phyloP scores from a whole-genome alignment of 2,329 filamentous ascomycete genomes.

The Cercospora sesami region DNA sequence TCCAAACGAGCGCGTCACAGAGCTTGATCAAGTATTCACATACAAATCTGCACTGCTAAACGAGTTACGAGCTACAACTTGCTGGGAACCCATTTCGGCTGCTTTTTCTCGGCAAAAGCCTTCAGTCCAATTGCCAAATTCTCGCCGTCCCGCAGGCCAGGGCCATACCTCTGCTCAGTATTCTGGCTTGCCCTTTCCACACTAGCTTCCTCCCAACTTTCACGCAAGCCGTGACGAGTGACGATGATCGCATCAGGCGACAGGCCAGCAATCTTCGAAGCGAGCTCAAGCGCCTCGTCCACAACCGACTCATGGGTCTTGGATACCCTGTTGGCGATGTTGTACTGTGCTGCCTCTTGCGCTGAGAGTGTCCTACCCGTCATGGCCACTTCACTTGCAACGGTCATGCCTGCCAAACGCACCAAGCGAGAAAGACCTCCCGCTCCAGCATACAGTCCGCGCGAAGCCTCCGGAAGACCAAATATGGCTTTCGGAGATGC shows the following conservation, averaged over 20 bases:
- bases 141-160: constrained; percentile 45
- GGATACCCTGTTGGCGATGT: constrained; percentile 45
- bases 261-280: constrained; percentile 40
- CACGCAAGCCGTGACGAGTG: constrained; percentile 43
- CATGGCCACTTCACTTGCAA: constrained; percentile 53
- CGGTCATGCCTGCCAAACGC: constrained; percentile 50
- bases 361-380: constrained; percentile 50
- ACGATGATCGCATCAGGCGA: constrained; percentile 46
- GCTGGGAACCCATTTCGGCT: constrained; percentile 52
- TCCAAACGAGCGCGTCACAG: constrained; percentile 1
- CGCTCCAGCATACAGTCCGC: constrained; percentile 56
- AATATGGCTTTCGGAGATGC: constrained; percentile 55
- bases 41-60: not conserved
- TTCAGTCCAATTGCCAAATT: constrained; percentile 54
- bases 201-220: constrained; percentile 45
- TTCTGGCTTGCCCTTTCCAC: constrained; percentile 46
- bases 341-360: constrained; percentile 46
- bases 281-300: constrained; percentile 42
- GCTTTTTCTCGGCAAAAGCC: constrained; percentile 55
- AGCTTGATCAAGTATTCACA: not conserved
- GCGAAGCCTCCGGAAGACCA: constrained; percentile 55
- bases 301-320: constrained; percentile 40
- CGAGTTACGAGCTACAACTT: constrained; percentile 41
- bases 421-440: constrained; percentile 56
- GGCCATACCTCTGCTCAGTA: constrained; percentile 46